Base-by-base conservation (phyloP, 768 basidiomycete genomes). In the Leccinum boreale region DNA sequence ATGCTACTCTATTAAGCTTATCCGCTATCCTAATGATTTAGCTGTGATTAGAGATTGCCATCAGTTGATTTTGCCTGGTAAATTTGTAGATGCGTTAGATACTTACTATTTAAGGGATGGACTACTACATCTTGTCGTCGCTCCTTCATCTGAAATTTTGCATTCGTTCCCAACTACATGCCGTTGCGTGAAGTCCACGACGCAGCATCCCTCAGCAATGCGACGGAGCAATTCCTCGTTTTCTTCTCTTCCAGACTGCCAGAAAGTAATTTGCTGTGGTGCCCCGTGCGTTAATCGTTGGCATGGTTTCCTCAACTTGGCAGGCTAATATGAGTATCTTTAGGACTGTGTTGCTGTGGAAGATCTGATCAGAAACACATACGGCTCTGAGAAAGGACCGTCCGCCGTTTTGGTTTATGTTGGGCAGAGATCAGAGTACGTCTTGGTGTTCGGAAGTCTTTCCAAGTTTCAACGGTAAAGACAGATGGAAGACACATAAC, bases 321-420 rank as follows among this genome's bases (percentile, higher is more conserved):
- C n/a, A 44, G 11, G 42, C 60, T 66, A 44, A 62, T 44, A 53
- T 8, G 21, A 52, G 56, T 26, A 58, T 47, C 45, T 36, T 78
- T 56, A 84, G 90, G 90, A 92, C 65, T 91, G 90, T 67, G 73
- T 75, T 29, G 80, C 68, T 35, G 85, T 91, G 28, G 86, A 92
- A 56, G 66, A 72, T 2, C 58, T 82, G 42, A 76, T 91, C 28
- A 70, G 77, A 56, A 66, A 79, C 9, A 79, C 77, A 0, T 90
- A 91, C 58, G 67, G 69, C 11, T 60, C 71, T 14, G 70, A 56
- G 65, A 76, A 66, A 63, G 77, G 60, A 4, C 86, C 84, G 45
- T 74, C 77, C 12, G 89, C 79, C 8, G 66, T 83, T 54, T 76
- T 92, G 47, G 78, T 90, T 31, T 88, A 87, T 62, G 87, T 90